Percentiles rank a stretch among this genome's conserved stretches.
Evolutionary conservation across 257 asterid species (phyloP).

Genomic region (Salvia rosmarinus): DNA sequence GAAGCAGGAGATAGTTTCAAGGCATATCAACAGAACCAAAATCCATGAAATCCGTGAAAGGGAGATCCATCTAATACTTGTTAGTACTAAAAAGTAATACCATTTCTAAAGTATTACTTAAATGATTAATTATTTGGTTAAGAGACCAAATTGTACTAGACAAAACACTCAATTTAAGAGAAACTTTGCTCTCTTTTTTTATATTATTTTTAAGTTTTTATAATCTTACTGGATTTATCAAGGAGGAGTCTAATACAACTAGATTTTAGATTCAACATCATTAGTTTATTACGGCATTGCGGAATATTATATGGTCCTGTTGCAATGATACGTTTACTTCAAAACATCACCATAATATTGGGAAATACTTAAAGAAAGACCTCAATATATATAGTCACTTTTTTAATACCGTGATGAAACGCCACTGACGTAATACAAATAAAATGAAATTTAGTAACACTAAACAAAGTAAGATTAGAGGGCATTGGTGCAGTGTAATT

Average conservation of each 20-base stretch:
- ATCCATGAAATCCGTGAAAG: too few species aligned
- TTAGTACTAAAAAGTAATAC: too few species aligned
- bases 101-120: too few species aligned
- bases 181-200: neutral
- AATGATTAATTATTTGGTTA: too few species aligned
- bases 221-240: neutral
- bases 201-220: neutral
- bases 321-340: neutral
- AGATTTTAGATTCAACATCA: neutral
- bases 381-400: conserved; percentile 24
- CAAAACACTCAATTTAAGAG: neutral
- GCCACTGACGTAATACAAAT: conserved; percentile 35
- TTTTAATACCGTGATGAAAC: conserved; percentile 26
- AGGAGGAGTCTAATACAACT: neutral
- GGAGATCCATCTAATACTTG: too few species aligned
- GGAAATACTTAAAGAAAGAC: conserved; percentile 18
- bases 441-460: conserved; percentile 18
- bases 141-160: too few species aligned
- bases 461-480: conserved; percentile 5
- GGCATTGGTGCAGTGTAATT: conserved; percentile 33
- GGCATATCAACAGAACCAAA: too few species aligned
- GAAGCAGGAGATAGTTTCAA: too few species aligned
- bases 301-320: neutral
- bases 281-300: too few species aligned
- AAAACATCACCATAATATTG: neutral